phyloP scores from a whole-genome alignment of 768 basidiomycete genomes.

The Amanita fuliginea region DNA sequence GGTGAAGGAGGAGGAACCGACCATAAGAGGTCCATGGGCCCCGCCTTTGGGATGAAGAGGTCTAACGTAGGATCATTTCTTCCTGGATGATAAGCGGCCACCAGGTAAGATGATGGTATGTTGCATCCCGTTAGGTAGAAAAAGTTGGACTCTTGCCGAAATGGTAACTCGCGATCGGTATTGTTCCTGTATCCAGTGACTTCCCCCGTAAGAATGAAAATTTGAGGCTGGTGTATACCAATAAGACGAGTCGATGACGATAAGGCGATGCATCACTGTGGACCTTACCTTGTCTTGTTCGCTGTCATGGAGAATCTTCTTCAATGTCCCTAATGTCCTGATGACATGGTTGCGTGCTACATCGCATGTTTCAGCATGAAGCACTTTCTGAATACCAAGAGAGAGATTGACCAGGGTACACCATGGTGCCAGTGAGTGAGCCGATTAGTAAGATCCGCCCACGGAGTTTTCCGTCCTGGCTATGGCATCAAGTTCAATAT shows the following conservation, averaged over 20 bases:
- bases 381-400: neutral
- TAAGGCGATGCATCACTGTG: neutral
- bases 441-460: neutral
- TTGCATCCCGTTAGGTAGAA: slow-evolving; percentile 77
- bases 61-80: slow-evolving; percentile 33
- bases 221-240: slow-evolving; percentile 41
- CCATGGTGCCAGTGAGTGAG: slow-evolving; percentile 13
- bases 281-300: slow-evolving; percentile 41
- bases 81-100: slow-evolving; percentile 47
- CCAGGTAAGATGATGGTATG: slow-evolving; percentile 58
- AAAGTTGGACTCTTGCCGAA: slow-evolving; percentile 75
- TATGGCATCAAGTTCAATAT: slow-evolving; percentile 33
- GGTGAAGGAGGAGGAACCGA: slow-evolving; percentile 67
- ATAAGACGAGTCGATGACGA: neutral
- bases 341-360: slow-evolving; percentile 41
- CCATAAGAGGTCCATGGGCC: slow-evolving; percentile 78
- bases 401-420: slow-evolving; percentile 21
- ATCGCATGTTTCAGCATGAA: slow-evolving; percentile 4
- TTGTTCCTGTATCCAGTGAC: slow-evolving; percentile 60
- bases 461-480: slow-evolving; percentile 6
- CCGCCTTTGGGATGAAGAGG: slow-evolving; percentile 72
- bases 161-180: slow-evolving; percentile 73
- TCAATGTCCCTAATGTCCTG: slow-evolving; percentile 43
- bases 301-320: slow-evolving; percentile 33
- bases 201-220: slow-evolving; percentile 58